A percentile compares a stretch with the other conserved stretches of the same genome.
Conservation (phyloP, 495 filamentous ascomycete genomes). For the Aspergillus homomorphus region DNA sequence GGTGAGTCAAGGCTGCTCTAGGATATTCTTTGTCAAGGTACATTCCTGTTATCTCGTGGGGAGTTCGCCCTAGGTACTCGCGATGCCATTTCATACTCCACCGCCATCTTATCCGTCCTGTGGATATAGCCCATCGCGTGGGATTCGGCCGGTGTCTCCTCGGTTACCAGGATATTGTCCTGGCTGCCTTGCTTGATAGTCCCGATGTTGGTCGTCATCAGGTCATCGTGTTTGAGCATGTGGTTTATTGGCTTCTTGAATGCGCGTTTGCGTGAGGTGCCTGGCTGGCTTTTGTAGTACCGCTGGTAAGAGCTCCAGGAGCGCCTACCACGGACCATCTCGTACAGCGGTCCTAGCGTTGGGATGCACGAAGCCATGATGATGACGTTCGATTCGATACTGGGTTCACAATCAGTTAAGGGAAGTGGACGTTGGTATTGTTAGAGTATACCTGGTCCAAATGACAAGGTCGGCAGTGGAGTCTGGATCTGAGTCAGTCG, state of each 20-base stretch:
- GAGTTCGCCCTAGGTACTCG: no score
- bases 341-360: slow-evolving; percentile 41
- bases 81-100: slow-evolving; percentile 17
- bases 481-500: slow-evolving; percentile 19
- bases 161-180: slow-evolving; percentile 14
- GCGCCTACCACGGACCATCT: slow-evolving; percentile 27
- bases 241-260: neutral
- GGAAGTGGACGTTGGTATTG: neutral
- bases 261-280: slow-evolving; percentile 2
- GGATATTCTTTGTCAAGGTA: no score
- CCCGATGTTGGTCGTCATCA: neutral
- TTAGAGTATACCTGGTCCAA: slow-evolving; percentile 39
- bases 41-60: no score
- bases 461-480: slow-evolving; percentile 40
- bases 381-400: slow-evolving; percentile 46
- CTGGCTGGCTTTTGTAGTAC: slow-evolving; percentile 8
- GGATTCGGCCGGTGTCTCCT: neutral
- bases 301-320: slow-evolving; percentile 8
- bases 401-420: slow-evolving; percentile 12
- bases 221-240: slow-evolving; percentile 3
- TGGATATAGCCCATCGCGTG: slow-evolving; percentile 14
- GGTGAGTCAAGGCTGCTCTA: no score
- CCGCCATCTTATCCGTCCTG: slow-evolving; percentile 21
- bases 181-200: slow-evolving; percentile 9
- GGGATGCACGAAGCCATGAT: slow-evolving; percentile 51